Percentiles rank a stretch among this genome's conserved stretches.
Evolutionary conservation across 345 rosid genomes (phyloP).

Genomic region (Sonneratia caseolaris): DNA sequence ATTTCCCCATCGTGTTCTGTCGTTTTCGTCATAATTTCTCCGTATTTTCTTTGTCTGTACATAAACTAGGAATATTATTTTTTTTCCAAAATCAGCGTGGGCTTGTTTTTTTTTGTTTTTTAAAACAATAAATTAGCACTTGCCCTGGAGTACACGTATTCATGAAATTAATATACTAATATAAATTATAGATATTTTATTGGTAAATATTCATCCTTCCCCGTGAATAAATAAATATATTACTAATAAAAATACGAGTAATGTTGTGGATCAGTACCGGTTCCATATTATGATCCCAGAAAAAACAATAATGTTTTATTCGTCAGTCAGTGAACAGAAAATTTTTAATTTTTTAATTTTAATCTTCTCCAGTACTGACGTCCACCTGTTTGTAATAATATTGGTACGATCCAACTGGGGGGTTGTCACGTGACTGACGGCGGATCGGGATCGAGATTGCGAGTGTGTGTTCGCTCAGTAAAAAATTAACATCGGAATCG

Average conservation of each 20-base stretch:
- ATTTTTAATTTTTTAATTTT: too few species aligned
- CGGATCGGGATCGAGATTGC: background rate
- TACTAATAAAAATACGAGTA: too few species aligned
- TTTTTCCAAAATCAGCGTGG: background rate
- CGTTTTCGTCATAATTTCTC: background rate
- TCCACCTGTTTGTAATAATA: too few species aligned
- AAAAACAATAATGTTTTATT: too few species aligned
- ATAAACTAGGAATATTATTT: background rate
- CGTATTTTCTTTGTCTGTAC: background rate
- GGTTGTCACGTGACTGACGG: background rate
- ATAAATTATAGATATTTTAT: too few species aligned
- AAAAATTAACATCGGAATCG: too few species aligned
- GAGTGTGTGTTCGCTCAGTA: too few species aligned
- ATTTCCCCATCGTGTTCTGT: background rate
- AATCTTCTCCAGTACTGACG: too few species aligned
- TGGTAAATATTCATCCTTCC: background rate
- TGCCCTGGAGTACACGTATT: background rate
- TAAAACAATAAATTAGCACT: background rate
- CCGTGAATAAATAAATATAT: too few species aligned
- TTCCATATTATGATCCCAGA: too few species aligned
- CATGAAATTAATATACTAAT: background rate
- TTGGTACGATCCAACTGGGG: background rate
- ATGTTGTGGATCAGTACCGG: too few species aligned
- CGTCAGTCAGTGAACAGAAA: too few species aligned
- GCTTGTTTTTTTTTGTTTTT: background rate